Base-by-base conservation (phyloP, 2,329 filamentous ascomycete species). In the Plenodomus tracheiphilus region DNA sequence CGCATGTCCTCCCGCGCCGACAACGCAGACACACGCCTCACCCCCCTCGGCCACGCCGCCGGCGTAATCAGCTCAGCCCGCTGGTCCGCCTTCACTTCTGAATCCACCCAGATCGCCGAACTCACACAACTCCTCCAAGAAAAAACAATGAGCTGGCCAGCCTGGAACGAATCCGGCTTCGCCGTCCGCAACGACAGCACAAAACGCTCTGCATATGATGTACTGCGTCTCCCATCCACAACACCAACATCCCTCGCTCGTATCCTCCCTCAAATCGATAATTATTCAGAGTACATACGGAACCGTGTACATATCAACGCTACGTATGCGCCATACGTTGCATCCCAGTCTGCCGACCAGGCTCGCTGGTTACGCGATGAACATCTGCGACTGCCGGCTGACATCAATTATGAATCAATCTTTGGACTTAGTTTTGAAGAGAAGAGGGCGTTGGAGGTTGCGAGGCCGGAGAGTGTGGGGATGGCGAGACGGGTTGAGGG, bases 401-500 rank as follows among this genome's bases (percentile, higher is more conserved):
- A 91, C 57, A 70, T 97, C 13, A 85, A 97, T 62, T 99, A 97
- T 64, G 79, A 84, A 37, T 63, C 72, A 11, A 80, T 99, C 0
- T 77, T 81, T 28, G 91, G 91, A 0, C 77, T 99, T 43, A 91
- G 89, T 47, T 81, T 85, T 32, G 91, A 90, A 49, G 94, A 97
- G 76, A 86, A 83, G 71, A 79, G 84, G 21, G 81, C 87, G 3
- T 77, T 99, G 30, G 81, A 82, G 49, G 76, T 79, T 2, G 88
- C 90, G 1, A 78, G 84, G 43, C 94, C 94, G 0, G 90, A 95
- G 73, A 95, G 84, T 52, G 79, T 99, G 18, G 93, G 90, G 0
- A 94, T 97, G 80, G 93, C 93, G 25, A 81, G 91, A 41, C 78
- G 94, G 13, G 84, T 97, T 10, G 94, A 99, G 72, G 93, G 93